phyloP scores from a whole-genome alignment of 108 stramenopile species.

The Conticribra guillardii region DNA sequence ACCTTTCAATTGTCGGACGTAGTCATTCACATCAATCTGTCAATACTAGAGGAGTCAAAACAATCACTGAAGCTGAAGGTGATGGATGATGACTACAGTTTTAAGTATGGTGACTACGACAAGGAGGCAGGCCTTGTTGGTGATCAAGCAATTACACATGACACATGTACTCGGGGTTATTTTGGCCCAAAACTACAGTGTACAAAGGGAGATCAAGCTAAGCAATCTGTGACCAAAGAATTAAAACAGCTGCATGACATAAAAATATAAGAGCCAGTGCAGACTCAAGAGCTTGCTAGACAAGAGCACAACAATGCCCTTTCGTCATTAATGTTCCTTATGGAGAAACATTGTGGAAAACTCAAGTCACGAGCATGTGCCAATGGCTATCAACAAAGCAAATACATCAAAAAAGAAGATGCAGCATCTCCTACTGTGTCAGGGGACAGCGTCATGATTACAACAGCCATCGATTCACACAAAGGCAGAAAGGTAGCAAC shows the following conservation, averaged over 20 bases:
- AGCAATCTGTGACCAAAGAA: slow-evolving; percentile 1
- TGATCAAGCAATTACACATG: not conserved
- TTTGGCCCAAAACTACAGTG: no score
- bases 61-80: no score
- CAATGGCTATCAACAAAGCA: not conserved
- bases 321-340: slow-evolving; percentile 1
- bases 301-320: not conserved
- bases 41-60: not conserved
- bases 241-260: slow-evolving; percentile 7
- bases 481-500: slow-evolving; percentile 9
- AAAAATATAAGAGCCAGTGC: not conserved
- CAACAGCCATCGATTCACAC: slow-evolving; percentile 6
- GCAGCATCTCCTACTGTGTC: slow-evolving; percentile 17
- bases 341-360: slow-evolving; percentile 1
- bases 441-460: slow-evolving; percentile 1
- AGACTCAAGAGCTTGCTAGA: not conserved
- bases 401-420: slow-evolving; percentile 1
- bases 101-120: no score
- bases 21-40: slow-evolving; percentile 1
- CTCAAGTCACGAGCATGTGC: slow-evolving; percentile 9
- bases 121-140: not conserved
- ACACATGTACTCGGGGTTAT: slow-evolving; percentile 1
- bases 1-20: no score
- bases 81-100: no score
- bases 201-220: not conserved